Conservation (phyloP, 306 rosid species). For the Ochetophila trinervis region DNA sequence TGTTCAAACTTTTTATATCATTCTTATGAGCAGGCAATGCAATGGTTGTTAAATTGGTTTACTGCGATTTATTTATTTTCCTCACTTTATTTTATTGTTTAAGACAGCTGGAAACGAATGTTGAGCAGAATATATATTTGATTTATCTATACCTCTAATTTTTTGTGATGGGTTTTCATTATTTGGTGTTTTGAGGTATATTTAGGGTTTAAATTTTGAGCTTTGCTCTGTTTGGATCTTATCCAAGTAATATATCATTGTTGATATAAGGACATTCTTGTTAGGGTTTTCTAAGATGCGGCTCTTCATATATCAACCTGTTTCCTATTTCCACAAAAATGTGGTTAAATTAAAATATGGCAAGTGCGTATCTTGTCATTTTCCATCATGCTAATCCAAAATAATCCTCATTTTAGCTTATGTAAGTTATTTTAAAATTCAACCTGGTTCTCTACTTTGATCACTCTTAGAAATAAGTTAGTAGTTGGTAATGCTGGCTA, state of each 20-base stretch:
- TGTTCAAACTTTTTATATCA: too few species aligned
- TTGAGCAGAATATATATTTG: too few species aligned
- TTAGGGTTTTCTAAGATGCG: conserved; percentile 14
- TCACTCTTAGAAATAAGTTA: background rate
- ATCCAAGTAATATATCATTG: conserved; percentile 10
- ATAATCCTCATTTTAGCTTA: background rate
- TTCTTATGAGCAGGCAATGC: too few species aligned
- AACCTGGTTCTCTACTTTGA: background rate
- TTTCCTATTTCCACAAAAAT: background rate
- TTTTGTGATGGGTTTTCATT: conserved; percentile 23
- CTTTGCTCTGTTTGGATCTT: conserved; percentile 26
- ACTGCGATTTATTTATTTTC: too few species aligned
- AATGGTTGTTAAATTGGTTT: too few species aligned
- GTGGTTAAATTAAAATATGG: background rate
- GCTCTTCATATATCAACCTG: background rate
- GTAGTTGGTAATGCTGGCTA: background rate
- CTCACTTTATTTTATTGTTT: too few species aligned
- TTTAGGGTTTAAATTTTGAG: conserved; percentile 52
- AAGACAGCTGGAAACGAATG: too few species aligned
- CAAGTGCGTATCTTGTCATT: background rate
- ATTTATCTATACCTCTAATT: conserved; percentile 5
- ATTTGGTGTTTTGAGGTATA: conserved; percentile 13
- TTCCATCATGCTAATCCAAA: background rate
- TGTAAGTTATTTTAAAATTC: background rate
- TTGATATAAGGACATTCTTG: background rate